These are phyloP conservation scores for Suillus decipiens DNA, from an alignment of 768 basidiomycete genomes.

Conservation along the genomic window DNA sequence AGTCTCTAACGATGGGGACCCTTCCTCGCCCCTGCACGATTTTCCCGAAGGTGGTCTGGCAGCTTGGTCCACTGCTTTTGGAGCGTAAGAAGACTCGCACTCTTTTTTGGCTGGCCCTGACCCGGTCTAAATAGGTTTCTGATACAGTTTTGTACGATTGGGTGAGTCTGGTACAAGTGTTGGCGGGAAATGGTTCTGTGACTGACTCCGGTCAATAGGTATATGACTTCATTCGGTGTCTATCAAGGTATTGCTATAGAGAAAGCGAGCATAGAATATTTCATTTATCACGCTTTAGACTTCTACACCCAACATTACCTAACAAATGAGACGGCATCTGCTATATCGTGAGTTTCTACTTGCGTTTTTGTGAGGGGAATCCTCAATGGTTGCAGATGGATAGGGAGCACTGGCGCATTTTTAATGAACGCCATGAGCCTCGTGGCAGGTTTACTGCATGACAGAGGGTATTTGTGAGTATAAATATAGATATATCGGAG, in stretches of 20 bases:
- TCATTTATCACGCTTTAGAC: not conserved
- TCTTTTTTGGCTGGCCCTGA: too few species aligned
- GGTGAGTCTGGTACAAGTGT: not conserved
- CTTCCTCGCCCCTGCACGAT: not conserved
- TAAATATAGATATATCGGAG: not conserved
- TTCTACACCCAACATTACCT: slow-evolving; percentile 1
- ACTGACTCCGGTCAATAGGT: not conserved
- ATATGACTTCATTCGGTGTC: not conserved
- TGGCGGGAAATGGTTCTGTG: not conserved
- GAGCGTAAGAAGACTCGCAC: not conserved
- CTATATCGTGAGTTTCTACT: slow-evolving; percentile 4
- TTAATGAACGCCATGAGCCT: not conserved
- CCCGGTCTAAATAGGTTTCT: not conserved
- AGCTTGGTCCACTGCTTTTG: slow-evolving; percentile 1
- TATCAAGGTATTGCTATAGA: not conserved
- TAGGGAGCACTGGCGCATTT: not conserved
- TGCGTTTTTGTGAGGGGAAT: not conserved
- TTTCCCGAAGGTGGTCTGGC: not conserved
- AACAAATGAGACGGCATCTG: not conserved
- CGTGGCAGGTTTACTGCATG: not conserved
- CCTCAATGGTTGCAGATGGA: not conserved
- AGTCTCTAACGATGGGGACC: not conserved
- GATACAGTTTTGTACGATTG: not conserved
- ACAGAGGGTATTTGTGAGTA: slow-evolving; percentile 1
- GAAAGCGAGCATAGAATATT: not conserved